These are phyloP conservation scores for Nakazawaea wickerhamii DNA, from an alignment of 805 yeast species.

Conservation along the genomic window DNA sequence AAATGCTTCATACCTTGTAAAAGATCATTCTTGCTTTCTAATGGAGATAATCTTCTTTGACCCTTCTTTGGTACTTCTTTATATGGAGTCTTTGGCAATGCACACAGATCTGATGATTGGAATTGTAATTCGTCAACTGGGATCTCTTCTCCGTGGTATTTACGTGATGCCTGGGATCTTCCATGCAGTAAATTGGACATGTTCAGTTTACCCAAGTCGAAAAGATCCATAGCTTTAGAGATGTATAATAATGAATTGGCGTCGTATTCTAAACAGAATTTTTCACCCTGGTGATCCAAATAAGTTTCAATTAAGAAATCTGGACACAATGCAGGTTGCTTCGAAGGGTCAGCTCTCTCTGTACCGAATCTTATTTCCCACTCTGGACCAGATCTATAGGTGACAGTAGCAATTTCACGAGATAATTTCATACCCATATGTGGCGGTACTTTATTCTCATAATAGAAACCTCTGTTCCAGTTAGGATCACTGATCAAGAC, in stretches of 20 bases:
- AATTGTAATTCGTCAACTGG: constrained; percentile 22
- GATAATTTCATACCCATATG: constrained; percentile 94
- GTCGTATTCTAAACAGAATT: constrained; percentile 86
- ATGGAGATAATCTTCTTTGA: constrained; percentile 39
- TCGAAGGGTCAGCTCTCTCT: constrained; percentile 73
- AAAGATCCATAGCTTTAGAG: constrained; percentile 92
- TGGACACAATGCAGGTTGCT: constrained; percentile 85
- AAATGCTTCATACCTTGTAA: constrained; percentile 58
- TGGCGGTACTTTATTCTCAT: constrained; percentile 71
- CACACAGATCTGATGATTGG: constrained; percentile 27
- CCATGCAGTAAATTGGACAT: constrained; percentile 36
- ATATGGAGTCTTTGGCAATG: constrained; percentile 48
- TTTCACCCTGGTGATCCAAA: constrained; percentile 91
- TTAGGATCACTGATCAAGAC: constrained; percentile 92
- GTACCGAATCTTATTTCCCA: constrained; percentile 94
- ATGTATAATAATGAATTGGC: constrained; percentile 84
- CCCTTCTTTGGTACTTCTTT: constrained; percentile 43
- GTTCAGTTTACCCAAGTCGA: constrained; percentile 61
- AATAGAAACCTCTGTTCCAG: constrained; percentile 89
- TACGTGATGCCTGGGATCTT: constrained; percentile 32
- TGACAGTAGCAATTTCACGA: constrained; percentile 88
- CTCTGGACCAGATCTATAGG: constrained; percentile 94
- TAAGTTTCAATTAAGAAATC: constrained; percentile 91
- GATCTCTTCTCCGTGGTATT: constrained; percentile 23
- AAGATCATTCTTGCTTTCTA: constrained; percentile 58